Evolutionary conservation across 2,329 filamentous ascomycete genomes (phyloP), one percentile per base, ranked within the genome.

Genomic region (Diaporthe vexans): DNA sequence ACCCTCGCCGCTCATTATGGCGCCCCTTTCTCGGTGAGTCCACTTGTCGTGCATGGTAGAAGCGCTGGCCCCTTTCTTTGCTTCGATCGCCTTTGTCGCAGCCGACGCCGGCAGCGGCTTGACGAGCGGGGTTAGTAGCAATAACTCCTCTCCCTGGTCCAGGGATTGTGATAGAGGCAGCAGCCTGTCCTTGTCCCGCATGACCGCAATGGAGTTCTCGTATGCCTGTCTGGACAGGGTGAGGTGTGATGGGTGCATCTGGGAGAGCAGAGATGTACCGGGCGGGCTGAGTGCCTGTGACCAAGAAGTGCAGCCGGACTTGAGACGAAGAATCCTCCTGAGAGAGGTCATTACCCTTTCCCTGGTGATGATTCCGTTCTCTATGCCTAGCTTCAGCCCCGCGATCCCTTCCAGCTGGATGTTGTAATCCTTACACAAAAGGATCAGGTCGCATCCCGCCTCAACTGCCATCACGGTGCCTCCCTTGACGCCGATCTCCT

Each of bases 391-490:
- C 80, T 97, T 97, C 63, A 98, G 87, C 0, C 95, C 96, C 48
- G 93, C 94, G 79, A 99, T 94, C 10, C 95, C 96, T 83, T 98
- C 96, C 77, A 97, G 91, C 82, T 98, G 95, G 26, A 96, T 93
- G 51, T 94, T 92, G 78, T 95, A 97, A 8, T 95, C 95, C 58
- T 95, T 92, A 79, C 95, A 98, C 1, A 98, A 89, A 8, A 98
- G 89, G 7, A 98, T 91, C 71, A 98, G 86, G 82, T 99, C 97
- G 81, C 97, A 98, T 19, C 97, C 97, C 43, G 97, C 96, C 82
- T 98, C 97, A 68, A 98, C 94, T 4, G 97, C 97, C 95, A 98
- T 98, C 78, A 98, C 95, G 0, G 96, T 98, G 17, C 97, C 97
- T 54, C 97, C 96, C 78, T 96, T 95, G 24, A 99, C 95, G n/a